Evolutionary conservation across 78 protist species (phyloP).

Genomic region (Paratrimastix pyriformis): DNA sequence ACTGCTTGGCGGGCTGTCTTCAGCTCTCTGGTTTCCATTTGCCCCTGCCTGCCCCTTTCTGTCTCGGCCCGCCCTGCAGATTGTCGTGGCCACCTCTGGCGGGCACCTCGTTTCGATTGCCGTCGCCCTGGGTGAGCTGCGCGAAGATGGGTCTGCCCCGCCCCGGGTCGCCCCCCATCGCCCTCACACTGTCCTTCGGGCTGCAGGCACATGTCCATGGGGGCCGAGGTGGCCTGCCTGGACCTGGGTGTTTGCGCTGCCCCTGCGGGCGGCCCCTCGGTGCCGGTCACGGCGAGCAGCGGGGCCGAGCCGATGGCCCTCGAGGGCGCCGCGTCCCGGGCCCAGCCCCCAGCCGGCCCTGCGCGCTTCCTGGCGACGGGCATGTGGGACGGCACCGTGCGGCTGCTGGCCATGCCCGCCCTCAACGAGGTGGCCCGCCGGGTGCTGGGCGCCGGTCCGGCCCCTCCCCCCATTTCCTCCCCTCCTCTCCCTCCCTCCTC

Average conservation of each 20-base stretch:
- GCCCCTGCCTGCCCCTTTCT: not conserved
- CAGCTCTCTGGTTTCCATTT: not conserved
- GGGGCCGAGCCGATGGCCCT: not conserved
- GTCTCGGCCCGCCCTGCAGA: too few species aligned
- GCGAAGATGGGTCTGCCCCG: not conserved
- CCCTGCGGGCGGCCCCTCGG: not conserved
- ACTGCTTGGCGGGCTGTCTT: too few species aligned
- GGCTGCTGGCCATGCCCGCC: conserved; percentile 49
- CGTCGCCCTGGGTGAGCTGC: not conserved
- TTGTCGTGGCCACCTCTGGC: conserved; percentile 37
- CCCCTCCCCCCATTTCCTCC: too few species aligned
- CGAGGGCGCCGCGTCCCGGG: not conserved
- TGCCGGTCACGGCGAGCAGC: not conserved
- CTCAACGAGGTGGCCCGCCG: conserved; percentile 31
- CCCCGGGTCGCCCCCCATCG: not conserved
- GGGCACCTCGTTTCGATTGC: conserved; percentile 30
- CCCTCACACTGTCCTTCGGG: not conserved
- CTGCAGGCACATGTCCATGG: not conserved
- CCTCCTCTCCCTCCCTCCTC: too few species aligned
- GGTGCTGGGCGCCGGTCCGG: conserved; percentile 46
- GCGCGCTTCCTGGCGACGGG: conserved; percentile 48
- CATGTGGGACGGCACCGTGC: conserved; percentile 58
- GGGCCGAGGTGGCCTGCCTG: not conserved
- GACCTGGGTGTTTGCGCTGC: not conserved
- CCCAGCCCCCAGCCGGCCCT: not conserved